A percentile compares a stretch with the other conserved stretches of the same genome.
These are phyloP conservation scores for Phialophora chinensis DNA, from an alignment of 2,329 filamentous ascomycete species.

Conservation along the genomic window DNA sequence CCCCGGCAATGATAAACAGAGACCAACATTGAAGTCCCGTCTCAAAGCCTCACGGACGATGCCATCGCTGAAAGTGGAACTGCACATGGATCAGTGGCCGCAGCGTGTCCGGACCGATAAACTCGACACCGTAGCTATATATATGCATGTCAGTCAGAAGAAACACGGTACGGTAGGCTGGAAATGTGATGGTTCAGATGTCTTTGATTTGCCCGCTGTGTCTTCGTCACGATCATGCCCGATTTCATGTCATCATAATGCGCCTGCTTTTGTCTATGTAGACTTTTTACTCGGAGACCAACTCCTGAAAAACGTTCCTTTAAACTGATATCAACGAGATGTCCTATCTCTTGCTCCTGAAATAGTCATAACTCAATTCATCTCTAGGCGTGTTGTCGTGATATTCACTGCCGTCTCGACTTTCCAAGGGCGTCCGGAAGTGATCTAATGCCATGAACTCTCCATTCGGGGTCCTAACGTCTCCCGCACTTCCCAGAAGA, in stretches of 20 bases:
- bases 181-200: background rate
- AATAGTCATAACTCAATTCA: conserved; percentile 32
- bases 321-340: background rate
- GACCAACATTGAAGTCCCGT: no score
- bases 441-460: conserved; percentile 37
- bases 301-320: background rate
- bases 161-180: background rate
- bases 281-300: background rate
- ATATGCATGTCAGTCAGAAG: background rate
- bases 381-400: conserved; percentile 23
- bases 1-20: no score
- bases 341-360: conserved; percentile 23
- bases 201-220: background rate
- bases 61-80: no score
- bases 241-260: conserved; percentile 1
- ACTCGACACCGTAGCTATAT: background rate
- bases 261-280: background rate
- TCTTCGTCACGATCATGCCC: background rate
- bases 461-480: conserved; percentile 35
- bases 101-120: no score
- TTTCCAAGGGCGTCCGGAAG: conserved; percentile 28
- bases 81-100: no score
- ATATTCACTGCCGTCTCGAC: conserved; percentile 18
- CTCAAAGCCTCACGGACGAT: no score
- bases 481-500: conserved; percentile 29